A percentile compares a stretch with the other conserved stretches of the same genome.
Evolutionary conservation across 139 green algal species (phyloP).

Genomic region (Yamagishiella unicocca): DNA sequence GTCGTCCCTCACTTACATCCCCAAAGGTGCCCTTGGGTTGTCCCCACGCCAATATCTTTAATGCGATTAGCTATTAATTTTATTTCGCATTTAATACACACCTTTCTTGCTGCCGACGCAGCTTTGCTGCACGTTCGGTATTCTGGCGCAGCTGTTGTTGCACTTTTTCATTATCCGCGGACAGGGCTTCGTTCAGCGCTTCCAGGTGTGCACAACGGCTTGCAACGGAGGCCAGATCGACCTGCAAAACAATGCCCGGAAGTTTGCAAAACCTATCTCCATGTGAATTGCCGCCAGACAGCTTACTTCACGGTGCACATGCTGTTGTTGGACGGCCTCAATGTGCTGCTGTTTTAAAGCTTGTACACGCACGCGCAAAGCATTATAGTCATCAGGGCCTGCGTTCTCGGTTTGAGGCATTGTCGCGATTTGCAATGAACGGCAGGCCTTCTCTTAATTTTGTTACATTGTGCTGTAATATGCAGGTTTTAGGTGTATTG

Average conservation of each 20-base stretch:
- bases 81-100: not conserved
- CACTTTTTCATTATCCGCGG: not conserved
- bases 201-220: slow-evolving; percentile 32
- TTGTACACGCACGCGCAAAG: not conserved
- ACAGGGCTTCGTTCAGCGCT: not conserved
- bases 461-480: too few relatives aligned
- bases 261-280: too few relatives aligned
- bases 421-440: too few relatives aligned
- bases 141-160: not conserved
- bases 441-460: too few relatives aligned
- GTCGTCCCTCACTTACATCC: too few relatives aligned
- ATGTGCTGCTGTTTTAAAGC: not conserved
- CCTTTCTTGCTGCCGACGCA: slow-evolving; percentile 13
- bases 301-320: slow-evolving; percentile 23
- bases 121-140: not conserved
- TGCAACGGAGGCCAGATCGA: slow-evolving; percentile 24
- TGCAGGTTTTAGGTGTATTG: too few relatives aligned
- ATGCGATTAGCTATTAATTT: too few relatives aligned
- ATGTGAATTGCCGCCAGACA: not conserved
- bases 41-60: too few relatives aligned
- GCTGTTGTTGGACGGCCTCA: not conserved
- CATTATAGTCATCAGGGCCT: not conserved
- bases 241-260: slow-evolving; percentile 8
- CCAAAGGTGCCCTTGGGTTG: too few relatives aligned
- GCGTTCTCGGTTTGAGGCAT: not conserved